Evolutionary conservation across 805 yeast species (phyloP).

Genomic region (Starmerella potacharoeniae): DNA sequence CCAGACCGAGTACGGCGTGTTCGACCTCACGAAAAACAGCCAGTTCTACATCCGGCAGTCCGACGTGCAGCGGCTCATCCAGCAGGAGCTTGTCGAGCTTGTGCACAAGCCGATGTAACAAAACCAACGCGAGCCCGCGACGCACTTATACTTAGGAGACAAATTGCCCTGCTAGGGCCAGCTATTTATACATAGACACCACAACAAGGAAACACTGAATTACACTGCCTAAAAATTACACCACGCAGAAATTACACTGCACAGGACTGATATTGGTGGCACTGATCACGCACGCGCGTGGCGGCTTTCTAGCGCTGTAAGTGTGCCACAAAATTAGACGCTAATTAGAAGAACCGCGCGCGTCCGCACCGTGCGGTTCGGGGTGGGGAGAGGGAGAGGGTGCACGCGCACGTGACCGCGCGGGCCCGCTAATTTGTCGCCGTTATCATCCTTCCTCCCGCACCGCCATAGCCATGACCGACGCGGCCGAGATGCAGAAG

Average conservation of each 20-base stretch:
- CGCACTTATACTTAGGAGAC: too few relatives aligned
- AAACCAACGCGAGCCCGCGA: background rate
- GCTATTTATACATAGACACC: too few relatives aligned
- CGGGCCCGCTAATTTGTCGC: background rate
- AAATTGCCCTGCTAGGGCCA: background rate
- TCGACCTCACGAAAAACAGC: slow-evolving; percentile 82
- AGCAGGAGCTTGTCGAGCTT: slow-evolving; percentile 84
- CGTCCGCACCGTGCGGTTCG: too few relatives aligned
- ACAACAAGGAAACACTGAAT: background rate
- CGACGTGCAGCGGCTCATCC: slow-evolving; percentile 86
- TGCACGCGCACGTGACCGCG: too few relatives aligned
- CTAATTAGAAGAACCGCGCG: too few relatives aligned
- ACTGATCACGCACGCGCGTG: too few relatives aligned
- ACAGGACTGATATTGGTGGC: too few relatives aligned
- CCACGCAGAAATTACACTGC: too few relatives aligned
- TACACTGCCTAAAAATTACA: too few relatives aligned
- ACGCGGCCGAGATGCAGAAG: slow-evolving; percentile 11
- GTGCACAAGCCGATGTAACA: slow-evolving; percentile 28
- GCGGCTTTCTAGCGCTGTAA: too few relatives aligned
- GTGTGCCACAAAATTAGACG: too few relatives aligned
- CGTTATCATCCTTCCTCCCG: background rate
- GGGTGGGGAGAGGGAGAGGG: too few relatives aligned
- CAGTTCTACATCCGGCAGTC: slow-evolving; percentile 90
- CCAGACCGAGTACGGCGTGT: slow-evolving; percentile 89
- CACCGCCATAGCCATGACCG: slow-evolving; percentile 1